These are phyloP conservation scores for Eucalyptus urophylla DNA, from an alignment of 345 rosid genomes.

Conservation along the genomic window DNA sequence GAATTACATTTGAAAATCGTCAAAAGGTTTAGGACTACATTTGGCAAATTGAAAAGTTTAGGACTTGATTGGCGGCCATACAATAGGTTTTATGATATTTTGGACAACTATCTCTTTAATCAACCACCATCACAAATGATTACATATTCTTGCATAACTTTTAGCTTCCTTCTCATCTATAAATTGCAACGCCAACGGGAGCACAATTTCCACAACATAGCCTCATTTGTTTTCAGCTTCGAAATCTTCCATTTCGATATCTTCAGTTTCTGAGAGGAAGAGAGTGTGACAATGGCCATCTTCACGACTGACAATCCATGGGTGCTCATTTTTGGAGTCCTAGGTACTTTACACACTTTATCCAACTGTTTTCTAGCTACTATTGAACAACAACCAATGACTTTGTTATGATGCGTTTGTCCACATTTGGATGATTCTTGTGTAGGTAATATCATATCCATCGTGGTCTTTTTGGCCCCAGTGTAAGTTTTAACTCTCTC, in stretches of 20 bases:
- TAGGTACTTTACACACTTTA: conserved; percentile 2
- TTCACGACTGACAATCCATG: not conserved
- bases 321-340: conserved; percentile 19
- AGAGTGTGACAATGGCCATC: not conserved
- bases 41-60: not conserved
- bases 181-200: not conserved
- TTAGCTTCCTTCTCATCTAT: not conserved
- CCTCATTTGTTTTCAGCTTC: not conserved
- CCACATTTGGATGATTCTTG: not conserved
- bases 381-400: not conserved
- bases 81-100: not conserved
- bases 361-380: not conserved
- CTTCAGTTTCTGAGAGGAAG: not conserved
- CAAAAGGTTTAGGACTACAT: not conserved
- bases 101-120: not conserved
- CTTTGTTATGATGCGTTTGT: not conserved
- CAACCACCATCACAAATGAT: not conserved
- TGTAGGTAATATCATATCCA: conserved; percentile 55
- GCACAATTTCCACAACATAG: not conserved
- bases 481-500: conserved; percentile 29
- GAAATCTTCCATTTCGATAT: not conserved
- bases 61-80: not conserved
- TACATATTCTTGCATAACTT: not conserved
- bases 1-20: not conserved
- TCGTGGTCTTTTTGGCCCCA: conserved; percentile 52